Percentiles rank a stretch among this genome's conserved stretches.
Conservation (phyloP, 2,329 filamentous ascomycete genomes). For the Aspergillus fructus region DNA sequence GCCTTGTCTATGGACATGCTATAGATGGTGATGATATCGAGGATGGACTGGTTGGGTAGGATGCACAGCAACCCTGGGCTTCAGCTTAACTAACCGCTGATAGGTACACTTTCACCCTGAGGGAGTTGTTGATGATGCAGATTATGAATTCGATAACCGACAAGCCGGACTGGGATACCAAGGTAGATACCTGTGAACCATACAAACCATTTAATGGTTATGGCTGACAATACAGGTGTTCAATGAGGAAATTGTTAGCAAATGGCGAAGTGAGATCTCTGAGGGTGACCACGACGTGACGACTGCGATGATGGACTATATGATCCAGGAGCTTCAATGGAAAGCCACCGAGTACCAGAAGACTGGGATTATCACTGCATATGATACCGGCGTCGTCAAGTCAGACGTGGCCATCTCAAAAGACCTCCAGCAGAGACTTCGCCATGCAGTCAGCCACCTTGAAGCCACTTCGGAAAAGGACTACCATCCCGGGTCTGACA, state of each 20-base stretch:
- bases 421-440: constrained; percentile 45
- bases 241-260: not conserved
- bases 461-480: constrained; percentile 47
- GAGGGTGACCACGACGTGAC: not conserved
- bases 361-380: constrained; percentile 1
- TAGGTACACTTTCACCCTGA: not conserved
- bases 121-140: not conserved
- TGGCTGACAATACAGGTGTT: not conserved
- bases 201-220: not conserved
- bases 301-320: not conserved
- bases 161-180: not conserved
- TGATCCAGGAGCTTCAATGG: not conserved
- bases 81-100: too few relatives aligned
- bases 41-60: too few relatives aligned
- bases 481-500: constrained; percentile 61
- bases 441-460: constrained; percentile 48
- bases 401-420: constrained; percentile 50
- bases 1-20: too few relatives aligned
- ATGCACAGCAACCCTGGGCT: too few relatives aligned
- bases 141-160: not conserved
- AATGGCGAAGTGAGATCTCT: not conserved
- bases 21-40: too few relatives aligned
- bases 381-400: constrained; percentile 53
- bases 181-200: not conserved
- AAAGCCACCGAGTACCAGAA: not conserved